Base-by-base conservation (phyloP, 495 filamentous ascomycete species). In the Venustampulla echinocandica region DNA sequence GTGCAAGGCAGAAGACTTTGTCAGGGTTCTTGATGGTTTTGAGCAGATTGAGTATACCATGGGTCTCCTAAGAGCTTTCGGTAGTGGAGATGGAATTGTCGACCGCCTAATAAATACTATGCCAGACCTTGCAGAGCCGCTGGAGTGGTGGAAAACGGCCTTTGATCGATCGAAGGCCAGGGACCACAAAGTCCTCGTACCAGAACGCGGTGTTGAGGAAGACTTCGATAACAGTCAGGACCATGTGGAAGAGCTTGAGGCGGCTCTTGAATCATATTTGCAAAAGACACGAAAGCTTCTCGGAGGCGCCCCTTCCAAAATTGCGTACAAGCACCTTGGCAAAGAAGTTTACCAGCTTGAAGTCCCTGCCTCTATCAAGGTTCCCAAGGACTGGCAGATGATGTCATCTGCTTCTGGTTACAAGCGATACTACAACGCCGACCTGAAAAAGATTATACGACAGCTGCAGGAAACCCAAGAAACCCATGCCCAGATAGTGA, bases 271-370 rank as follows among this genome's bases (percentile, higher is more conserved):
- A 10, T 63, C 69, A 13, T 61, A 95, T 1, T 69, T 96, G 5
- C 82, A 82, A 48, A 73, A 77, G 55, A 77, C 80, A 33, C 80
- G 84, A 44, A 71, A 76, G 20, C 76, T 85, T 17, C 64, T 95
- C 7, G 69, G 68, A 45, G 73, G 66, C 54, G 74, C 67, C 49
- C 3, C 4, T 9, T 36, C 36, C 1, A 80, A 85, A 1, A 82
- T 97, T 53, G 79, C 76, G 49, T 99, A 84, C 66, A 80, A 79
- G 21, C 86, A 97, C 59, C 85, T 88, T 25, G 93, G 93, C 20
- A 99, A 97, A 63, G 93, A 99, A 58, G 85, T 96, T 39, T 99
- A 95, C 60, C 88, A 96, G 62, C 76, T 99, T 2, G 93, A 99
- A 61, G 84, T 86, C 0, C 93, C 93, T 0, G 79, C 84, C 54